Base-by-base conservation (phyloP, 2,329 filamentous ascomycete species). In the Beauveria sp. region DNA sequence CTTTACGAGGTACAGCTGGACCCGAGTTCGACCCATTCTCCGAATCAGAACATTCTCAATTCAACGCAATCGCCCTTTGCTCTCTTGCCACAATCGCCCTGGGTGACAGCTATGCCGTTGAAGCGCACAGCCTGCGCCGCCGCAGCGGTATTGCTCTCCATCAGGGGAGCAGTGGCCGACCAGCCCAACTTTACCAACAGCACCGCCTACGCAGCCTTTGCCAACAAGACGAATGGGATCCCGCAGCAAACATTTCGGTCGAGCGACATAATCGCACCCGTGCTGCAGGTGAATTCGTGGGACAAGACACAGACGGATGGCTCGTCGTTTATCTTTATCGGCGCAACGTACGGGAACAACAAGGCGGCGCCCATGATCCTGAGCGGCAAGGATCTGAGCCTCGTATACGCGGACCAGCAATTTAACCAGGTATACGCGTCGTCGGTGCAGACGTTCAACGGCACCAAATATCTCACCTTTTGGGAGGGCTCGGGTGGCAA, bases 401-500 rank as follows among this genome's bases (percentile, higher is more conserved):
- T 76, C 3, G 70, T 76, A 2, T 76, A 76, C 62, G 73, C 73
- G 60, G 70, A 76, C 46, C 72, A 72, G 61, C 64, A 57, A n/a
- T 74, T 69, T 56, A 65, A 64, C 53, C 68, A 69, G 52, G 52
- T 65, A 3, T 69, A 70, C 61, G 51, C 62, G 18, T 68, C 68
- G 1, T 65, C 70, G 42, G 68, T 72, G 16, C 72, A 74, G 60
- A 63, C 63, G 6, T 67, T 74, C 61, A 67, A 72, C 42, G 71
- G 72, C 14, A 67, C 60, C 7, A 64, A 67, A 1, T 73, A 75
- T 59, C 61, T 75, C n/a, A 72, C 72, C 7, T 76, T 76, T 59
- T 76, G 73, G 73, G 67, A 70, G 58, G 70, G 69, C 3, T 55
- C 64, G 8, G 66, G 68, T 40, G 67, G 64, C 31, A 63, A 68